Conservation (phyloP, 1,284 basidiomycete genomes). For the Ustilago hordei region DNA sequence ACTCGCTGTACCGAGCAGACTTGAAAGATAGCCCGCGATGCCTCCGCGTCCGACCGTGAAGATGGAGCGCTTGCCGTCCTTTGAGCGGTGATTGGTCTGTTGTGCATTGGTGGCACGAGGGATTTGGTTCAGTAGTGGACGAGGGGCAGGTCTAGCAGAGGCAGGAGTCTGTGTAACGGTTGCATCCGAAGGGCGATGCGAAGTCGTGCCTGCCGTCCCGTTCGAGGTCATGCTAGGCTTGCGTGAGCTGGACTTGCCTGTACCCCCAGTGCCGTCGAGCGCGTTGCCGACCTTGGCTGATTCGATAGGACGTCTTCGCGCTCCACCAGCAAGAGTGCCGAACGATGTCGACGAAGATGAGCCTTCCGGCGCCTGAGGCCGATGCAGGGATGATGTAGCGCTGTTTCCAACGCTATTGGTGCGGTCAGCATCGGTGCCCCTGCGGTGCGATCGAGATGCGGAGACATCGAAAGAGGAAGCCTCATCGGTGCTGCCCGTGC, state of each 20-base stretch:
- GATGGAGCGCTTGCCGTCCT: conserved; percentile 70
- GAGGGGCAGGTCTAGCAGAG: conserved; percentile 5
- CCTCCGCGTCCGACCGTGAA: conserved; percentile 93
- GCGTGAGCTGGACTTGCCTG: conserved; percentile 11
- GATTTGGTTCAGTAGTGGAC: conserved; percentile 22
- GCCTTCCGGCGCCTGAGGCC: conserved; percentile 21
- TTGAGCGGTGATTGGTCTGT: conserved; percentile 15
- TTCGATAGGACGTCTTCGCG: conserved; percentile 36
- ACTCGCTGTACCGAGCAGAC: conserved; percentile 88
- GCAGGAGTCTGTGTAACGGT: conserved; percentile 5
- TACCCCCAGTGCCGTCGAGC: conserved; percentile 55
- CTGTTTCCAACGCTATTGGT: conserved; percentile 8
- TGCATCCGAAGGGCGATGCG: conserved; percentile 12
- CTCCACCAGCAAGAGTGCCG: conserved; percentile 5
- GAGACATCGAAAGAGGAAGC: conserved; percentile 11
- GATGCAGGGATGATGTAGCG: conserved; percentile 14
- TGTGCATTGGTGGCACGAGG: conserved; percentile 14
- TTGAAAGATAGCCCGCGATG: conserved; percentile 97
- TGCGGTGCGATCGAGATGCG: conserved; percentile 15
- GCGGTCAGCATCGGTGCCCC: conserved; percentile 25
- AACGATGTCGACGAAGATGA: conserved; percentile 28
- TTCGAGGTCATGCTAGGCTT: conserved; percentile 24
- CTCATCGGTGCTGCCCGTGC: conserved; percentile 21
- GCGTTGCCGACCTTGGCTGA: conserved; percentile 59
- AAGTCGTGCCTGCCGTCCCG: not conserved